A percentile compares a stretch with the other conserved stretches of the same genome.
phyloP scores from a whole-genome alignment of 371 early-diverging fungal genomes.

The Mortierella sp. region DNA sequence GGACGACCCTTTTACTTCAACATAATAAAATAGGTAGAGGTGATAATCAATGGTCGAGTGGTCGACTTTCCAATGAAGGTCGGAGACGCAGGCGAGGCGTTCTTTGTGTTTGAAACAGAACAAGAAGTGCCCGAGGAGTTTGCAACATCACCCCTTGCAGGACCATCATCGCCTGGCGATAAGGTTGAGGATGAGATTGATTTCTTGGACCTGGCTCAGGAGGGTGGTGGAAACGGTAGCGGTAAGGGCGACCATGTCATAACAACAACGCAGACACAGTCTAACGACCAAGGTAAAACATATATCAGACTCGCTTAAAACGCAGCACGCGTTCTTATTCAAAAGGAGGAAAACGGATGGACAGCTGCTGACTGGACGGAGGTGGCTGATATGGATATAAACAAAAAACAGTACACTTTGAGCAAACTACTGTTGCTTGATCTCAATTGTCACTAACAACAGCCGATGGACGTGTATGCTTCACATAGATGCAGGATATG shows the following conservation, averaged over 20 bases:
- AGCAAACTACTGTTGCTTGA: not conserved
- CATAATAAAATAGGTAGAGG: conserved; percentile 74
- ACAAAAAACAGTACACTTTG: not conserved
- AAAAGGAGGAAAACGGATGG: not conserved
- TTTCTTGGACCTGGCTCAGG: conserved; percentile 41
- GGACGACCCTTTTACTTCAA: not conserved
- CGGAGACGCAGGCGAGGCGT: conserved; percentile 99
- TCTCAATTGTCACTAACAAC: conserved; percentile 2
- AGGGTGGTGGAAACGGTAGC: not conserved
- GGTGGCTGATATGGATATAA: not conserved
- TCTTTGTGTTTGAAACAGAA: conserved; percentile 95
- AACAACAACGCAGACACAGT: conserved; percentile 6
- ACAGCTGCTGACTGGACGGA: not conserved
- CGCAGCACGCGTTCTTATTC: not conserved
- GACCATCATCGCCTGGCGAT: conserved; percentile 60
- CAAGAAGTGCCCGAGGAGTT: conserved; percentile 90
- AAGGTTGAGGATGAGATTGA: conserved; percentile 58
- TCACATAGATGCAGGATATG: conserved; percentile 48
- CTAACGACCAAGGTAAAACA: conserved; percentile 39
- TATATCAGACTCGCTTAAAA: not conserved
- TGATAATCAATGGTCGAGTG: conserved; percentile 89
- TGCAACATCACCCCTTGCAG: conserved; percentile 91
- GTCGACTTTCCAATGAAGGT: conserved; percentile 94
- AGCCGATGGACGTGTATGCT: not conserved
- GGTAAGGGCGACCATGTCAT: conserved; percentile 16